Percentiles rank a stretch among this genome's conserved stretches.
Evolutionary conservation across 139 green algal genomes (phyloP).

Genomic region (Chlamydomonas sp.): DNA sequence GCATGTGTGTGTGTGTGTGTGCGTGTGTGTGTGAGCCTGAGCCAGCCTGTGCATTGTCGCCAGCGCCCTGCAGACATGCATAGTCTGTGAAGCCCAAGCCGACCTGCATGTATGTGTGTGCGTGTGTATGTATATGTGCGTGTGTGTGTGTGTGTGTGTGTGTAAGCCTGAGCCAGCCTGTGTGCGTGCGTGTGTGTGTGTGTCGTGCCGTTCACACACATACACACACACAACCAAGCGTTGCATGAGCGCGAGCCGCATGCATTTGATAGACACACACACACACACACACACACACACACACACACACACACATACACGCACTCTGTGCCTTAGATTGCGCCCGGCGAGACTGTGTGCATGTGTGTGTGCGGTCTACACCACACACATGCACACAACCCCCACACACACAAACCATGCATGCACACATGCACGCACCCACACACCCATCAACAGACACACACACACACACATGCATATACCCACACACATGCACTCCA

Average conservation of each 20-base stretch:
- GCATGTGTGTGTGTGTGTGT: constrained; percentile 33
- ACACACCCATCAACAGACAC: no score
- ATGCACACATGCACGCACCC: no score
- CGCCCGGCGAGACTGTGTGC: no score
- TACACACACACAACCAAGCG: background rate
- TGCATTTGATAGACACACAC: background rate
- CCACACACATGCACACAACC: no score
- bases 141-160: constrained; percentile 39
- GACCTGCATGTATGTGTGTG: constrained; percentile 35
- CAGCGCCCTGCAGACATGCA: constrained; percentile 24
- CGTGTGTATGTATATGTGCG: no score
- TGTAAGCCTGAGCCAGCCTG: constrained; percentile 39
- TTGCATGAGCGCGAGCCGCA: background rate
- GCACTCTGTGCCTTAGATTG: no score
- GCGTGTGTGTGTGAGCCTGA: constrained; percentile 61
- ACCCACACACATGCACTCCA: no score
- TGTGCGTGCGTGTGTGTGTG: background rate
- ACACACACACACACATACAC: no score
- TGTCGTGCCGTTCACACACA: background rate
- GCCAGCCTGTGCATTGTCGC: constrained; percentile 7
- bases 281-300: constrained; percentile 1
- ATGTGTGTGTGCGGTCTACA: no score
- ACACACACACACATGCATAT: no score
- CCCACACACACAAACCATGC: no score
- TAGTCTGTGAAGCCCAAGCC: constrained; percentile 77